A percentile compares a stretch with the other conserved stretches of the same genome.
Conservation (phyloP, 306 rosid genomes). For the Prunus kanzakura region DNA sequence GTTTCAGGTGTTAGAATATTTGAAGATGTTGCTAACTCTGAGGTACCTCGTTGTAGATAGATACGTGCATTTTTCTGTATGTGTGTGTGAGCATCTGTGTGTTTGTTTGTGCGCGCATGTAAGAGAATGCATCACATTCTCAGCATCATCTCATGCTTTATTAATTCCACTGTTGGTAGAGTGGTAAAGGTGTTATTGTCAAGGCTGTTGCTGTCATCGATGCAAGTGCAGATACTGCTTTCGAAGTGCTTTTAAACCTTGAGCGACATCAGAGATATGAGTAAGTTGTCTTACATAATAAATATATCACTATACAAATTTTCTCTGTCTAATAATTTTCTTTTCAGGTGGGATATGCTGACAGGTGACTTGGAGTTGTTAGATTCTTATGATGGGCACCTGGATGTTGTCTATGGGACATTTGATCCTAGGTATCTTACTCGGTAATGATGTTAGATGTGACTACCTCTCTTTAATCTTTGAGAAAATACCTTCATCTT, state of each 20-base stretch:
- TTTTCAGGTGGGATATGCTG: conserved; percentile 95
- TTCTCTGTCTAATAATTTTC: conserved; percentile 7
- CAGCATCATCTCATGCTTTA: conserved; percentile 12
- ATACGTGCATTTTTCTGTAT: background rate
- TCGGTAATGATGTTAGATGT: conserved; percentile 50
- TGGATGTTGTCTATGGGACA: conserved; percentile 83
- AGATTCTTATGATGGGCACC: conserved; percentile 76
- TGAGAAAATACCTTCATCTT: background rate
- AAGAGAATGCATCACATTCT: background rate
- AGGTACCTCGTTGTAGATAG: conserved; percentile 36
- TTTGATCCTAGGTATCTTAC: conserved; percentile 80
- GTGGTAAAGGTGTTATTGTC: conserved; percentile 72
- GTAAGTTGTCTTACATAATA: conserved; percentile 40
- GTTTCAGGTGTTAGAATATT: conserved; percentile 84
- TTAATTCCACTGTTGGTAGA: conserved; percentile 47
- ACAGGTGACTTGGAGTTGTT: conserved; percentile 82
- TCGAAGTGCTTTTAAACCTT: conserved; percentile 69
- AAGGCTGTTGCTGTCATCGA: conserved; percentile 85
- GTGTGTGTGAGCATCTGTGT: background rate
- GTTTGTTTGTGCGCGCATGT: background rate
- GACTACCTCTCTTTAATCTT: background rate
- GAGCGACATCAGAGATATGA: conserved; percentile 79
- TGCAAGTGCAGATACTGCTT: conserved; percentile 71
- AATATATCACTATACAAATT: background rate
- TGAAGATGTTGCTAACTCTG: conserved; percentile 68